Evolutionary conservation across 2,329 filamentous ascomycete species (phyloP).

Genomic region (Colletotrichum cordylinicola): DNA sequence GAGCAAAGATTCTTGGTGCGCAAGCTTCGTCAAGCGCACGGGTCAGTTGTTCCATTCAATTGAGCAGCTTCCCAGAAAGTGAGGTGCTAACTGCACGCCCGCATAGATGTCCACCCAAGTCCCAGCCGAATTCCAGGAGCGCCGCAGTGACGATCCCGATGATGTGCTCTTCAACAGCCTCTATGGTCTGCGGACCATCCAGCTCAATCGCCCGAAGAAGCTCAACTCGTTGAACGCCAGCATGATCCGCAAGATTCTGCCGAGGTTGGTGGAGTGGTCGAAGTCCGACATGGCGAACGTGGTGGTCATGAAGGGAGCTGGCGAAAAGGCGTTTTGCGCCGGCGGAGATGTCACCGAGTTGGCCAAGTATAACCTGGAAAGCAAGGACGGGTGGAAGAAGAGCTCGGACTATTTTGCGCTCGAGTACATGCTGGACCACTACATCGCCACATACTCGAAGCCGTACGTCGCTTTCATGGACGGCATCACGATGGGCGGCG

Average conservation of each 20-base stretch:
- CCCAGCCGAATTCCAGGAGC: slow-evolving; percentile 52
- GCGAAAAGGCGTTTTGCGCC: slow-evolving; percentile 85
- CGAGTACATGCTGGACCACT: slow-evolving; percentile 95
- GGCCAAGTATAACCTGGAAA: slow-evolving; percentile 73
- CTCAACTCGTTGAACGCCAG: slow-evolving; percentile 91
- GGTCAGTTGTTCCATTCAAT: background rate
- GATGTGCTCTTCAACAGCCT: slow-evolving; percentile 92
- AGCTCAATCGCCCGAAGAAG: slow-evolving; percentile 92
- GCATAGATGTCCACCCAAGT: slow-evolving; percentile 41
- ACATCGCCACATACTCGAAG: slow-evolving; percentile 92
- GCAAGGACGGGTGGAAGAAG: slow-evolving; percentile 71
- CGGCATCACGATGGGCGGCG: slow-evolving; percentile 97
- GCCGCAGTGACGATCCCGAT: slow-evolving; percentile 75
- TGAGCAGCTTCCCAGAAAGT: background rate
- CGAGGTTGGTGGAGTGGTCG: slow-evolving; percentile 89
- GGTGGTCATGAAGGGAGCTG: slow-evolving; percentile 88
- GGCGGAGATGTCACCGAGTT: slow-evolving; percentile 89
- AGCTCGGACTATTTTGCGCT: slow-evolving; percentile 89
- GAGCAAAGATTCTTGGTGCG: slow-evolving; percentile 71
- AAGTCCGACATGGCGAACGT: slow-evolving; percentile 95
- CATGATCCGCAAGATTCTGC: slow-evolving; percentile 94
- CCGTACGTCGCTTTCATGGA: slow-evolving; percentile 97
- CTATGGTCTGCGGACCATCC: slow-evolving; percentile 89
- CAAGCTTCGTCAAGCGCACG: slow-evolving; percentile 20
- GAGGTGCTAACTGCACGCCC: background rate